Conservation (phyloP, 805 yeast species). For the Starmerella stigmatis region DNA sequence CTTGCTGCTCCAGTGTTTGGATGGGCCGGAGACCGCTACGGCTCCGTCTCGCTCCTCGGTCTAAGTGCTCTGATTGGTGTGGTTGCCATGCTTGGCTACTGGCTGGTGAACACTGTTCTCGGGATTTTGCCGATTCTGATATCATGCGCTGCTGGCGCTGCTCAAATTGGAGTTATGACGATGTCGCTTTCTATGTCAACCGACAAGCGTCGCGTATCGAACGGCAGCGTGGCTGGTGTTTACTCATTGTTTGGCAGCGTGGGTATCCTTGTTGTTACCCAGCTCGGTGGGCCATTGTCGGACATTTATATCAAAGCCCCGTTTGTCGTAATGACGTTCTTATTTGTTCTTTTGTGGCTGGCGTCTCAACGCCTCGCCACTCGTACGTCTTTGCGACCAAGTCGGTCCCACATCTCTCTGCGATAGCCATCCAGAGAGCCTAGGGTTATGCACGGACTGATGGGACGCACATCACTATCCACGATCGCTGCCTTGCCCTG, state of each 20-base stretch:
- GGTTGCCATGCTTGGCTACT: conserved; percentile 15
- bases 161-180: conserved; percentile 53
- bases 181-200: conserved; percentile 54
- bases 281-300: conserved; percentile 51
- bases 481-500: background rate
- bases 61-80: conserved; percentile 24
- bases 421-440: background rate
- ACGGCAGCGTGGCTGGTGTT: conserved; percentile 60
- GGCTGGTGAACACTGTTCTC: conserved; percentile 31
- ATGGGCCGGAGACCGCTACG: conserved; percentile 40
- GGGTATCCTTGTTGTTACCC: conserved; percentile 51
- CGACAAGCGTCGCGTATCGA: conserved; percentile 36
- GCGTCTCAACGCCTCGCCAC: conserved; percentile 7
- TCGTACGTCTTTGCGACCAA: conserved; percentile 9
- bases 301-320: conserved; percentile 52
- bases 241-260: conserved; percentile 59
- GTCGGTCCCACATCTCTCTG: conserved; percentile 13
- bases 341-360: conserved; percentile 27
- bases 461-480: background rate
- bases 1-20: conserved; percentile 60
- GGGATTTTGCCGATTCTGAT: conserved; percentile 32
- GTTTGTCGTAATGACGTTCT: conserved; percentile 42
- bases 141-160: conserved; percentile 43
- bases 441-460: conserved; percentile 1
- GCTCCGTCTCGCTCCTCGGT: conserved; percentile 32